Base-by-base conservation (phyloP, 805 yeast species). In the Monosporozyma servazzii region DNA sequence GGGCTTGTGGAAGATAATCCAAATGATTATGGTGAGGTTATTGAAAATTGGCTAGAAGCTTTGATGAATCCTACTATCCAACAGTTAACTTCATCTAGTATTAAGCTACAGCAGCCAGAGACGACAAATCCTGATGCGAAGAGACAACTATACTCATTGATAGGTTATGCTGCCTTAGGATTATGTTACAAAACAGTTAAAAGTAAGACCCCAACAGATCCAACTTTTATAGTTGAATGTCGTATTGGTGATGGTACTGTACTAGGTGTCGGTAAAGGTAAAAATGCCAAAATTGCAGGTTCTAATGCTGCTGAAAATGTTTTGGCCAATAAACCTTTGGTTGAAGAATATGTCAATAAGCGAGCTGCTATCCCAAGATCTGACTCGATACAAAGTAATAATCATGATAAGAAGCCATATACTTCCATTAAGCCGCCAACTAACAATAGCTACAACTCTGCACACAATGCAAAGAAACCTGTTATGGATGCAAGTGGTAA, bases 221-320 rank as follows among this genome's bases (percentile, higher is more conserved):
- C 80, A 1, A 51, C 58, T 20, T 84, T 77, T 55, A 68, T 75
- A 2, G 93, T 90, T 6, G 77, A 80, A 41, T 85, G 96, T 58
- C 61, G 71, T 41, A 79, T 88, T 64, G 81, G 76, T 2, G 79
- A 76, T 51, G 88, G 82, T 20, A 71, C 79, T 3, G 71, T 74
- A 1, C 60, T 91, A 23, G 96, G 96, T 0, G 68, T 66, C 3
- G 98, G 96, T 4, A 70, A 67, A 6, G 98, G 87, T 2, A 73
- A 77, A 23, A 83, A 79, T 54, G 71, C 75, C 3, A 86, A 85
- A 64, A 83, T 80, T 29, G 98, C 97, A 0, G 93, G 96, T 0
- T 66, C 79, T 21, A 72, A 84, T 51, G 96, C 97, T 0, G 99
- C 99, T 0, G 84, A 83, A 82, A 71, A 74, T 48, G 96, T 91